A percentile compares a stretch with the other conserved stretches of the same genome.
These are phyloP conservation scores for Saraca asoca DNA, from an alignment of 331 rosid species.

Conservation along the genomic window DNA sequence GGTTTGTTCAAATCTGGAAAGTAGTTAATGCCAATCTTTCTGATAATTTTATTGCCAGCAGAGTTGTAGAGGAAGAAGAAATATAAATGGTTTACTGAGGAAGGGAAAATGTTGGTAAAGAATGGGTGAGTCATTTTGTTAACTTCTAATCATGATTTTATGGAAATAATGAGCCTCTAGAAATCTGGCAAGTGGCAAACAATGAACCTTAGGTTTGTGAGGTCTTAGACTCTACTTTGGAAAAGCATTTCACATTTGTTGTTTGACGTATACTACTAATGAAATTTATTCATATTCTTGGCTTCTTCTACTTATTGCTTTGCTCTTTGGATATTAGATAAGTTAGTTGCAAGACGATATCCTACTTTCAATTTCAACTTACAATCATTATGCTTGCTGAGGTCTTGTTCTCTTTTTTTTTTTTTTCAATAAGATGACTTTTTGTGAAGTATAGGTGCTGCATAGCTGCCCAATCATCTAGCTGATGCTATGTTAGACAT, in stretches of 20 bases:
- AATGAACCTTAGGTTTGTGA: background rate
- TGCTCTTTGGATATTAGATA: conserved; percentile 5
- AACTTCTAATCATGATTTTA: conserved; percentile 1
- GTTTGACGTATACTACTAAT: background rate
- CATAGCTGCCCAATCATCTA: background rate
- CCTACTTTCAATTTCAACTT: background rate
- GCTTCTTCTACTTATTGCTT: background rate
- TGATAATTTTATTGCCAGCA: conserved; percentile 38
- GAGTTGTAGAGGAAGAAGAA: conserved; percentile 38
- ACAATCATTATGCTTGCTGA: background rate
- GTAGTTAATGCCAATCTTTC: conserved; percentile 28
- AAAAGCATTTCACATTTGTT: conserved; percentile 14
- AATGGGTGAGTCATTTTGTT: conserved; percentile 28
- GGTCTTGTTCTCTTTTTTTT: background rate
- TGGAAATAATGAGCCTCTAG: background rate
- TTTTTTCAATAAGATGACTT: background rate
- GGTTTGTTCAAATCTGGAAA: conserved; percentile 25
- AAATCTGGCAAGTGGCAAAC: conserved; percentile 9
- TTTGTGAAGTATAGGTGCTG: conserved; percentile 6
- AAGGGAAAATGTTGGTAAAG: conserved; percentile 38
- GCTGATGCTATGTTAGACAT: background rate
- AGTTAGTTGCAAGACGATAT: background rate
- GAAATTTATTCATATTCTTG: background rate
- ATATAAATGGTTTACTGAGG: conserved; percentile 35
- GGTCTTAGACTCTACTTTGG: conserved; percentile 18